Base-by-base conservation (phyloP, 208 protist genomes). In the Trypanosoma caninum region DNA sequence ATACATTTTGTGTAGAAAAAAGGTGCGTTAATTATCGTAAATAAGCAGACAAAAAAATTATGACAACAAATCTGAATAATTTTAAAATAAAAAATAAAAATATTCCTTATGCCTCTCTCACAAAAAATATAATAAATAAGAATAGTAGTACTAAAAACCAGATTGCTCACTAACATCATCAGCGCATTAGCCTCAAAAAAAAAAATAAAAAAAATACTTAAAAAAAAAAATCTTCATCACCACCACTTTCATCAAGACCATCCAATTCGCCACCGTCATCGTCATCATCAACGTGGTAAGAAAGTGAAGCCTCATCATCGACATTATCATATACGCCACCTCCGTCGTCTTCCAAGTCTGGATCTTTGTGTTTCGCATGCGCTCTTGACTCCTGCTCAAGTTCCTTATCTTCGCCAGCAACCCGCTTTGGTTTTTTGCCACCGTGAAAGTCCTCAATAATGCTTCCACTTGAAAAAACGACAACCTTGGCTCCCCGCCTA, bases 401-500 rank as follows among this genome's bases (percentile, higher is more conserved):
- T 6, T 55, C 68, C 13, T 74, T 60, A 18, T 74, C 60, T 48
- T 52, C 65, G 55, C 38, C 13, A 20, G 34, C 50, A 34, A 42
- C 53, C 11, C 42, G 53, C 11, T 31, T 62, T n/a, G 16, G 33
- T 25, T 52, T 69, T 35, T 22, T 42, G 23, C 33, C 27, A 0
- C 44, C 47, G 10, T 55, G 63, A 51, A 16, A 13, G 22, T 51
- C 55, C 28, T 59, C 23, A 48, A 30, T 48, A 37, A n/a, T n/a
- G n/a, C 40, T n/a, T 10, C 20, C 13, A 18, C 30, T 52, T 31
- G 86, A 18, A 30, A 76, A 45, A 22, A 87, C 31, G 27, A 76
- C 64, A 13, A 93, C 86, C 69, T 87, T 89, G 9, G 82, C 81
- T 2, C 86, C 86, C 14, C 82, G 69, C 13, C 86, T 76, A 3